phyloP scores from a whole-genome alignment of 345 rosid species.

The Eucalyptus victrix region DNA sequence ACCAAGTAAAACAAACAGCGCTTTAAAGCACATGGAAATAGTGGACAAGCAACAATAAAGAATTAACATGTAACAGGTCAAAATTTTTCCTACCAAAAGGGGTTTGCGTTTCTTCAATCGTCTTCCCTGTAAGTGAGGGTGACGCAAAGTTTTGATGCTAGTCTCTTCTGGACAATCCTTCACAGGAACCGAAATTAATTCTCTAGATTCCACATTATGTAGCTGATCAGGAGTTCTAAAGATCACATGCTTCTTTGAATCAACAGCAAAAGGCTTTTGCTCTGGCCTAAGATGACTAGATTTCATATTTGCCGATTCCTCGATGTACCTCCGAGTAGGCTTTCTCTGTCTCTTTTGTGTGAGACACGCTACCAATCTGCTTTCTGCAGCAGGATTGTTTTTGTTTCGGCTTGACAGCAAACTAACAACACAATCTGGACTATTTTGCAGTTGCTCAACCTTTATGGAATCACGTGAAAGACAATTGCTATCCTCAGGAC shows the following conservation, averaged over 20 bases:
- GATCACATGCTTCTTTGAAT: constrained; percentile 5
- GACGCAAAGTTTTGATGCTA: constrained; percentile 10
- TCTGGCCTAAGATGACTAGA: neutral
- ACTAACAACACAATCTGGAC: constrained; percentile 23
- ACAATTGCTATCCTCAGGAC: neutral
- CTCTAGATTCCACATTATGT: neutral
- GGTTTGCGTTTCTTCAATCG: constrained; percentile 18
- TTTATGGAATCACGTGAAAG: constrained; percentile 3
- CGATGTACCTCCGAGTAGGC: constrained; percentile 40
- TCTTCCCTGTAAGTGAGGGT: constrained; percentile 22
- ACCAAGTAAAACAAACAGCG: neutral
- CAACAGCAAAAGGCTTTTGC: neutral
- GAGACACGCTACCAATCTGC: neutral
- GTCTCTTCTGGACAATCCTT: constrained; percentile 7
- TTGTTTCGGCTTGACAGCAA: constrained; percentile 16
- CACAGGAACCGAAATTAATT: neutral
- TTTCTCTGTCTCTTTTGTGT: constrained; percentile 30
- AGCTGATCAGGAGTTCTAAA: constrained; percentile 4
- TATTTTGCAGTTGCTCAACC: constrained; percentile 26
- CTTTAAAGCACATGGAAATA: neutral
- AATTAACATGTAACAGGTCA: neutral
- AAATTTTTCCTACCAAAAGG: constrained; percentile 15
- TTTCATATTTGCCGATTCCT: constrained; percentile 24
- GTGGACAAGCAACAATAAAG: neutral
- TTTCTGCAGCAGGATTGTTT: constrained; percentile 12